Conservation (phyloP, 2,329 filamentous ascomycete genomes). For the Aureobasidium sp. region DNA sequence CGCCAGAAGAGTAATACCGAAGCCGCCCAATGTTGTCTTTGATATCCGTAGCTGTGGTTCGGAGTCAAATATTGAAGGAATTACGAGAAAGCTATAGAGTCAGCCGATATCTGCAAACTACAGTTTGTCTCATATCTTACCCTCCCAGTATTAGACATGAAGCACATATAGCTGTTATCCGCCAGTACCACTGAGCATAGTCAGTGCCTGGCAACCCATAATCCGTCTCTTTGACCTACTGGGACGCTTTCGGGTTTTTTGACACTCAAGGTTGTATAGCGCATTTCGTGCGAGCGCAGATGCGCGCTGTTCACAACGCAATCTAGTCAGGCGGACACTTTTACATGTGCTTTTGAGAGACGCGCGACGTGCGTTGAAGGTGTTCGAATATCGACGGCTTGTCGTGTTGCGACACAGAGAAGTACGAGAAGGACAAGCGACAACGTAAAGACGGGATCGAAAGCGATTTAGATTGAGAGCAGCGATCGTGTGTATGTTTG, state of each 20-base stretch:
- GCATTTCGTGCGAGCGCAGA: neutral
- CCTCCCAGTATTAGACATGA: conserved; percentile 44
- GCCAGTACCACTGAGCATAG: conserved; percentile 41
- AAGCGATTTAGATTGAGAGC: neutral
- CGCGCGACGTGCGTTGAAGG: neutral
- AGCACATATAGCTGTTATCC: conserved; percentile 35
- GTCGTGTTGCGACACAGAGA: neutral
- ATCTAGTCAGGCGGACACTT: neutral
- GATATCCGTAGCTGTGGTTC: conserved; percentile 31
- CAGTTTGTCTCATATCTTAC: conserved; percentile 23
- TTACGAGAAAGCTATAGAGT: conserved; percentile 39
- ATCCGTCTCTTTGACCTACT: neutral
- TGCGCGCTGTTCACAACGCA: neutral
- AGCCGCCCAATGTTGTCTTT: conserved; percentile 35
- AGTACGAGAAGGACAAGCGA: neutral
- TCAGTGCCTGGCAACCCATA: neutral
- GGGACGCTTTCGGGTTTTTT: neutral
- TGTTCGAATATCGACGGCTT: neutral
- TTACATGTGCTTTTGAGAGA: neutral
- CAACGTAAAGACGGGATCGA: neutral
- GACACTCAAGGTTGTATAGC: conserved; percentile 4
- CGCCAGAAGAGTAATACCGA: conserved; percentile 41
- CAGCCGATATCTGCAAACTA: conserved; percentile 10
- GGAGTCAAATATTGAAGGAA: conserved; percentile 41
- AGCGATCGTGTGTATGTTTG: neutral